Evolutionary conservation across 371 early-diverging fungal species (phyloP), one percentile per base, ranked within the genome.

Genomic region (Actinomortierella ambigua): DNA sequence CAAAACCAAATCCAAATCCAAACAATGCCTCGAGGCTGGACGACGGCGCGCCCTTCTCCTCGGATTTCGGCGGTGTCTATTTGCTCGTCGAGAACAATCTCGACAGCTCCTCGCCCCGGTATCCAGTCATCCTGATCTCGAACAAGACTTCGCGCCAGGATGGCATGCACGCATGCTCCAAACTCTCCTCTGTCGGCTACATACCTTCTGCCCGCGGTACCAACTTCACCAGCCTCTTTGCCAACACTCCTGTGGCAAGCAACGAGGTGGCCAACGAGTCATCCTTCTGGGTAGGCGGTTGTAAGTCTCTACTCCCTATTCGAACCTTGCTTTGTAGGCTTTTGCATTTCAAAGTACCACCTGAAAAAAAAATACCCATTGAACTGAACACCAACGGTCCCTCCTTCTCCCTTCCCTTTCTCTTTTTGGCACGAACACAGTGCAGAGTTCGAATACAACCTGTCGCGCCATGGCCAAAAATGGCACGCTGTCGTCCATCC

Each of bases 81-180:
- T 50, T 71, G 20, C 28, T 71, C 26, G 52, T 65, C 22, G 56
- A 71, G n/a, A 71, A 71, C 23, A 66, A 71, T 43, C 17, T 71
- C 34, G 71, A 71, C 53, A 24, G 53, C 13, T n/a, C 6, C 13
- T 65, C 66, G 1, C 55, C 65, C 27, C 57, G 65, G 18, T 40
- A 46, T 18, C 59, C 71, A 1, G 51, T 62, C 27, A 59, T 71
- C 44, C 23, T 71, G 7, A 43, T 71, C 3, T 59, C 71, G 0
- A 51, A 53, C 22, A 54, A 49, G n/a, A 53, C 66, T 17, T 20
- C 29, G 3, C 59, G 54, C 18, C 14, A 61, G 2, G 59, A 65
- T 13, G 52, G 58, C 6, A 41, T 50, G 20, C 13, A 13, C 18
- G 56, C 53, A 24, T 71, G 71, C 29, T 5, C 22, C 60, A 22